Evolutionary conservation across 805 yeast genomes (phyloP), one percentile per base, ranked within the genome.

Genomic region (Metschnikowia dekortorum): DNA sequence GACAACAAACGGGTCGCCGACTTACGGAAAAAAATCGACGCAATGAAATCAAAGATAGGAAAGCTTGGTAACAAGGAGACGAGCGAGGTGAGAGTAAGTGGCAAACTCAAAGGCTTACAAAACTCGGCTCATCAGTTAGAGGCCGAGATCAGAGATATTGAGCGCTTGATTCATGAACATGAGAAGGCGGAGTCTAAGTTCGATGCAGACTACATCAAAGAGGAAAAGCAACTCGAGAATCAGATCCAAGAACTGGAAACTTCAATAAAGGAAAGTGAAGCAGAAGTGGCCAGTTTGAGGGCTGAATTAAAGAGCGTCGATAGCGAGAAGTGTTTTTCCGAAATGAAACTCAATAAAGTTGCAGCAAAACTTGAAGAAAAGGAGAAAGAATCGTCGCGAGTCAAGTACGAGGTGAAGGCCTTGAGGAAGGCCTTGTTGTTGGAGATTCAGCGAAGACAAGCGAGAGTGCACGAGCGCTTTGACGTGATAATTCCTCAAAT

Each of bases 101-200:
- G 75, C 4, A 73, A 71, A 48, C 55, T 73, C 34, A 70, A 68
- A 52, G 74, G 76, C 6, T 63, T 73, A 41, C 65, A 72, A 51
- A 74, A 72, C 48, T 61, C 71, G 0, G 73, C 71, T 4, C 57
- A 59, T 13, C 77, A 73, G 55, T 58, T 71, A 43, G 75, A 73
- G 51, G 49, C 51, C 29, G 78, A 73, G 36, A 66, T 72, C 16
- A 53, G 54, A 13, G 59, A 54, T 8, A 57, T 69, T 40, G 57
- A 60, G 26, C 45, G 46, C 31, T 53, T 60, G 38, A 51, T 67
- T 8, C 39, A 47, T 2, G 53, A 57, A 4, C 52, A 59, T 22
- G 56, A 52, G 14, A 33, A 35, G 6, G 46, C 56, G 8, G 59
- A 59, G 38, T 43, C 46, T 8, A 47, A 48, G 14, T 50, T 55